These are phyloP conservation scores for Dittrichia graveolens DNA, from an alignment of 129 eudicot genomes.

Conservation along the genomic window DNA sequence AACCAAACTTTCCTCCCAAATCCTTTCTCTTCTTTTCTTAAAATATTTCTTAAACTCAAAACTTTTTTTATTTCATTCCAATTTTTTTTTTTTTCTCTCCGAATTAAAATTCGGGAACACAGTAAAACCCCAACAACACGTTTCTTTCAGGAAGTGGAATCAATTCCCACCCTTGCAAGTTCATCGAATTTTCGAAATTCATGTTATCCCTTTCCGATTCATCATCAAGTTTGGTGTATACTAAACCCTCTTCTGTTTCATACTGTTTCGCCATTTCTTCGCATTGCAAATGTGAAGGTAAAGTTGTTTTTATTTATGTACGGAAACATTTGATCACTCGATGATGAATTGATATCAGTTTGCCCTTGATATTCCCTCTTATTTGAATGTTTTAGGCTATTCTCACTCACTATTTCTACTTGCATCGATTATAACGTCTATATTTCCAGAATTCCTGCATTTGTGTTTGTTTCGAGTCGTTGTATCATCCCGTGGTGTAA, in stretches of 20 bases:
- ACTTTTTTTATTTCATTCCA: too few species aligned
- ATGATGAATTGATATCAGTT: background rate
- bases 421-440: background rate
- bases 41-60: too few species aligned
- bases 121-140: constrained; percentile 35
- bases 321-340: background rate
- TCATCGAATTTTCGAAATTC: background rate
- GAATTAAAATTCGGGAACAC: too few species aligned
- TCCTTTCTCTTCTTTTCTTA: too few species aligned
- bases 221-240: background rate
- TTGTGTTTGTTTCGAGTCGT: background rate
- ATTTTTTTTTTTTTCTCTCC: too few species aligned
- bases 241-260: background rate
- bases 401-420: background rate
- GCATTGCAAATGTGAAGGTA: constrained; percentile 31
- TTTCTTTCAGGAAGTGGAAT: constrained; percentile 21
- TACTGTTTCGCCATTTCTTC: constrained; percentile 9
- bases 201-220: background rate
- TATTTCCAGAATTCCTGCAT: background rate
- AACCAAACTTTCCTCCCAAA: too few species aligned
- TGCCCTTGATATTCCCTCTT: constrained; percentile 11
- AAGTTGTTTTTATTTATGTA: background rate
- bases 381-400: background rate
- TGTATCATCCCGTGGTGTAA: constrained; percentile 1
- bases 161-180: constrained; percentile 8